These are phyloP conservation scores for Anthracocystis walkeri DNA, from an alignment of 1,284 basidiomycete genomes.

Conservation along the genomic window DNA sequence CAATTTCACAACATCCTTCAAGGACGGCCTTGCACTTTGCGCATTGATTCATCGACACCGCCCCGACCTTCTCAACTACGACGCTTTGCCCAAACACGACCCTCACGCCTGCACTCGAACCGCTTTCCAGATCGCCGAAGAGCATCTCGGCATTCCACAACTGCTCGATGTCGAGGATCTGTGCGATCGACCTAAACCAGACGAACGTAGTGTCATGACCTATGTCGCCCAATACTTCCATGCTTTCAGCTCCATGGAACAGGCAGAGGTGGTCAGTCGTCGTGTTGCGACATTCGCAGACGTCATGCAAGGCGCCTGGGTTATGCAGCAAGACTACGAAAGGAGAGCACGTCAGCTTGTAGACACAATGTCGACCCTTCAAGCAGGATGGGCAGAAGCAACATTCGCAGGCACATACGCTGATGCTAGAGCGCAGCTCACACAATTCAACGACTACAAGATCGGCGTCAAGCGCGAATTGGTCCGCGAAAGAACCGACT, in stretches of 20 bases:
- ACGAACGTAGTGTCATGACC: slow-evolving; percentile 95
- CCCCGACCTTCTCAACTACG: slow-evolving; percentile 91
- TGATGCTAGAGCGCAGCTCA: slow-evolving; percentile 82
- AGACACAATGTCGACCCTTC: slow-evolving; percentile 43
- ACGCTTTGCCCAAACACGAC: slow-evolving; percentile 78
- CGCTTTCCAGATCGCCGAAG: slow-evolving; percentile 40
- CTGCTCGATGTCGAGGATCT: slow-evolving; percentile 95
- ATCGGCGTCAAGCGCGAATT: slow-evolving; percentile 85
- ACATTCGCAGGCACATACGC: slow-evolving; percentile 73
- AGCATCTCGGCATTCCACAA: slow-evolving; percentile 74
- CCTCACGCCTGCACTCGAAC: slow-evolving; percentile 56
- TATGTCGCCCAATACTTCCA: slow-evolving; percentile 97
- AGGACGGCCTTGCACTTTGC: slow-evolving; percentile 93
- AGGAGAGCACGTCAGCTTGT: slow-evolving; percentile 76
- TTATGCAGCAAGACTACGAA: slow-evolving; percentile 91
- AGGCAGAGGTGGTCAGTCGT: slow-evolving; percentile 91
- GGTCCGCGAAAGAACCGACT: slow-evolving; percentile 89
- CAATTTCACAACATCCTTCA: slow-evolving; percentile 92
- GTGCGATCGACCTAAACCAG: slow-evolving; percentile 87
- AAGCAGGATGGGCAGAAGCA: slow-evolving; percentile 52
- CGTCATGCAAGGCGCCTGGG: slow-evolving; percentile 79
- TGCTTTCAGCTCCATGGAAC: slow-evolving; percentile 96
- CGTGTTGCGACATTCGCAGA: slow-evolving; percentile 96
- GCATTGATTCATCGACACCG: slow-evolving; percentile 96
- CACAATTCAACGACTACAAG: slow-evolving; percentile 84